These are phyloP conservation scores for Vitis labrusca DNA, from an alignment of 164 flowering plant species.

Conservation along the genomic window DNA sequence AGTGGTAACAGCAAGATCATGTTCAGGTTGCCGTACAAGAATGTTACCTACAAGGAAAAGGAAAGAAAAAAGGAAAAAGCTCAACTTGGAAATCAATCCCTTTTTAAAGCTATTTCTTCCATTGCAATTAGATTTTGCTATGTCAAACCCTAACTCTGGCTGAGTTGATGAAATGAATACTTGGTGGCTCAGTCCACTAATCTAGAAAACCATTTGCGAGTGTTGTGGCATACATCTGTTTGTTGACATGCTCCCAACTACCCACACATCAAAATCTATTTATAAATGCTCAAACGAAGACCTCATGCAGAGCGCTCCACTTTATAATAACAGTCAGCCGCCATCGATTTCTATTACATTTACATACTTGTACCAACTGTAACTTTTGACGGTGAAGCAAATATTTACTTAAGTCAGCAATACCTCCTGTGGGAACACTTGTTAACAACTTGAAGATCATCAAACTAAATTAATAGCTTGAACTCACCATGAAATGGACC, in stretches of 20 bases:
- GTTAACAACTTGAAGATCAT: conserved; percentile 14
- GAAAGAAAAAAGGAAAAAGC: neutral
- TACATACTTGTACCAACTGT: neutral
- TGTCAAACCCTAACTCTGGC: neutral
- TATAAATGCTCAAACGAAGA: neutral
- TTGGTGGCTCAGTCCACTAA: no score
- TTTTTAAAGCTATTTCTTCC: neutral
- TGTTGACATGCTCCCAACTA: conserved; percentile 5
- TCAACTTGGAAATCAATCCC: neutral
- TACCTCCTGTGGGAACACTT: conserved; percentile 1
- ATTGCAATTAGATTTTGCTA: no score
- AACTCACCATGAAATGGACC: neutral
- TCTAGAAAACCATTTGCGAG: neutral
- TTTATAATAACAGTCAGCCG: conserved; percentile 3
- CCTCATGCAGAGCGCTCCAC: conserved; percentile 11
- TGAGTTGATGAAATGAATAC: neutral
- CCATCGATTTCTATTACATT: conserved; percentile 2
- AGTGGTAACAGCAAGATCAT: neutral
- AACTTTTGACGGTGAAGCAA: neutral
- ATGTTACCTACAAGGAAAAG: no score
- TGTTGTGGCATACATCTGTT: neutral
- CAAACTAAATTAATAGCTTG: neutral
- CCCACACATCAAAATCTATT: neutral
- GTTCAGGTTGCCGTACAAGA: neutral
- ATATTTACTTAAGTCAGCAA: conserved; percentile 2